phyloP scores from a whole-genome alignment of 192 early-diverging fungal species.

The Backusella liffmaniae region DNA sequence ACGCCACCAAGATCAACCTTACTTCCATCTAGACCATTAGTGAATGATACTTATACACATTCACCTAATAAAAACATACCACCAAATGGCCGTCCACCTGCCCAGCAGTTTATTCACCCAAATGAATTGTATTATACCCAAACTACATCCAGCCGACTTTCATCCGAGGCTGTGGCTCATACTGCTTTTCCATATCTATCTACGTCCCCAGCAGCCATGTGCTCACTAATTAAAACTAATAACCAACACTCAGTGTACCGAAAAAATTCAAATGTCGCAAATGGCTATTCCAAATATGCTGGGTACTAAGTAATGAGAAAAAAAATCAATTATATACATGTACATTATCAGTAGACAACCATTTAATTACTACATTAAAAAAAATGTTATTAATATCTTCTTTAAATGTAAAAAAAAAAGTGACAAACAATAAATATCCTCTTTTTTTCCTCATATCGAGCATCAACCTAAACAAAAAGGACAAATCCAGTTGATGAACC shows the following conservation, averaged over 20 bases:
- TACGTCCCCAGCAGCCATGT: neutral
- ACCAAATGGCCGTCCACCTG: neutral
- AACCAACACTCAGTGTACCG: neutral
- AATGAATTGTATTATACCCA: slow-evolving; percentile 8
- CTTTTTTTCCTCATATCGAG: neutral
- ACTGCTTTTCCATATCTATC: neutral
- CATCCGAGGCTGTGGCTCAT: neutral
- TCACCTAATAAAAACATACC: neutral
- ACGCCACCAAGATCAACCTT: neutral
- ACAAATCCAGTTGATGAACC: neutral
- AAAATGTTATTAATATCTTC: neutral
- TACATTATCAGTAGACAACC: neutral
- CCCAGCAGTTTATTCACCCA: neutral
- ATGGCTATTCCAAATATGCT: neutral
- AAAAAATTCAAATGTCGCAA: neutral
- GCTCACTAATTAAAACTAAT: neutral
- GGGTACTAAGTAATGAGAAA: neutral
- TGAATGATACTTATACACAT: neutral
- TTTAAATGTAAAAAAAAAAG: neutral
- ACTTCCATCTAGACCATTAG: neutral
- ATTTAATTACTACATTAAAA: neutral
- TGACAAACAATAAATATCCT: neutral
- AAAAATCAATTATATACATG: neutral
- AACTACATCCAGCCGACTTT: slow-evolving; percentile 5
- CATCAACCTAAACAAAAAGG: neutral